A percentile compares a stretch with the other conserved stretches of the same genome.
Evolutionary conservation across 202 grass and related monocot species (phyloP).

Genomic region (Bolboschoenoplectus hybrid): DNA sequence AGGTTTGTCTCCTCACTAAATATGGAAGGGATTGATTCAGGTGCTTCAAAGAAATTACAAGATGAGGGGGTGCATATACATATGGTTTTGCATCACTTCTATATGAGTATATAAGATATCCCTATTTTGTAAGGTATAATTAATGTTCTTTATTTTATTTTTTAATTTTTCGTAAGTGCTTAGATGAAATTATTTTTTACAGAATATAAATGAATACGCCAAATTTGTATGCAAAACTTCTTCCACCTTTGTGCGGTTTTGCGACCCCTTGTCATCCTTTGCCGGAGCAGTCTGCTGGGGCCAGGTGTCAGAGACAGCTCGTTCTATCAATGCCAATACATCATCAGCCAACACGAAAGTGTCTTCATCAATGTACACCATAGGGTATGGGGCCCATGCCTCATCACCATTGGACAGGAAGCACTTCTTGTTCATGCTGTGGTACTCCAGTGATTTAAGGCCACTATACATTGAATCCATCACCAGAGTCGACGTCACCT

Average conservation of each 20-base stretch:
- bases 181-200: not conserved
- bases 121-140: not conserved
- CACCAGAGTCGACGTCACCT: constrained; percentile 89
- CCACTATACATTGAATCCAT: constrained; percentile 83
- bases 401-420: constrained; percentile 49
- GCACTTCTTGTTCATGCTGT: constrained; percentile 73
- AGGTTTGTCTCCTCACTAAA: not conserved
- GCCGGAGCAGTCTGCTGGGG: constrained; percentile 63
- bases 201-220: constrained; percentile 11
- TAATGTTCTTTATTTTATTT: not conserved
- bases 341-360: constrained; percentile 85
- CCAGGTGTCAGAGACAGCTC: constrained; percentile 67
- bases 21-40: not conserved
- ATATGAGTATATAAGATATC: not conserved
- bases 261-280: constrained; percentile 79
- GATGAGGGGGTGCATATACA: not conserved
- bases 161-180: not conserved
- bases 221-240: not conserved
- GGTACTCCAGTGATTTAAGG: constrained; percentile 70
- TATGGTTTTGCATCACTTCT: not conserved
- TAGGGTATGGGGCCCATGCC: constrained; percentile 53
- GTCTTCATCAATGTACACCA: constrained; percentile 74
- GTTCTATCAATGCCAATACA: constrained; percentile 80
- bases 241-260: constrained; percentile 75
- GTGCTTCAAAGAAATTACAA: not conserved